Evolutionary conservation across 768 basidiomycete genomes (phyloP), one percentile per base, ranked within the genome.

Genomic region (Crassisporium funariophilum): DNA sequence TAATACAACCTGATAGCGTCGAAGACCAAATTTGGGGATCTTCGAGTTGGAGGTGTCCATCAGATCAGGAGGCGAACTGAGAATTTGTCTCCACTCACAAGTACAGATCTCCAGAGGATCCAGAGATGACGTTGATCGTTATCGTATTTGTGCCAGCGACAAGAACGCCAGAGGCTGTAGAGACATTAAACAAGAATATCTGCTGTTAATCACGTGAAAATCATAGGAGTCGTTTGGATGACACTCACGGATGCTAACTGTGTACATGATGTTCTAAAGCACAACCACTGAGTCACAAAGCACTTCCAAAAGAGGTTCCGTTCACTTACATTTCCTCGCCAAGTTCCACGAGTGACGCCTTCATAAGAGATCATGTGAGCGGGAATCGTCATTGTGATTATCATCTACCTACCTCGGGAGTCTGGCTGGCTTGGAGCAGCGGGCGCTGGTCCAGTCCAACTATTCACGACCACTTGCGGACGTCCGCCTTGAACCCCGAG

Each of bases 341-440:
- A 71, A 11, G 66, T 66, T 21, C 68, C 69, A 22, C 69, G 67
- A 21, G 67, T 71, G 4, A 69, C 65, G 45, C 67, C 63, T 63
- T 22, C 2, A 23, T 40, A 21, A 43, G 25, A 27, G n/a, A 13
- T 39, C 1, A 35, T 20, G 10, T 15, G 4, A 37, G 9, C 20
- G 24, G 29, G 22, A 19, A 34, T 19, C n/a, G 7, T n/a, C n/a
- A n/a, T n/a, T n/a, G n/a, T n/a, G 34, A 24, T 24, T 3, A 31
- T 21, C 5, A 20, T 2, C n/a, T n/a, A 36, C 40, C 38, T 19
- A 60, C 64, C 68, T 51, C 68, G 50, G 5, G 62, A 64, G 41
- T 69, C 60, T n/a, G 66, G 67, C 37, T 68, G 64, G 3, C 27
- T 55, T 15, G 69, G 69, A 1, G 54, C 58, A 8, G 66, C 42